A percentile compares a stretch with the other conserved stretches of the same genome.
phyloP scores from a whole-genome alignment of 805 yeast genomes.

The Pichia cabralensis region DNA sequence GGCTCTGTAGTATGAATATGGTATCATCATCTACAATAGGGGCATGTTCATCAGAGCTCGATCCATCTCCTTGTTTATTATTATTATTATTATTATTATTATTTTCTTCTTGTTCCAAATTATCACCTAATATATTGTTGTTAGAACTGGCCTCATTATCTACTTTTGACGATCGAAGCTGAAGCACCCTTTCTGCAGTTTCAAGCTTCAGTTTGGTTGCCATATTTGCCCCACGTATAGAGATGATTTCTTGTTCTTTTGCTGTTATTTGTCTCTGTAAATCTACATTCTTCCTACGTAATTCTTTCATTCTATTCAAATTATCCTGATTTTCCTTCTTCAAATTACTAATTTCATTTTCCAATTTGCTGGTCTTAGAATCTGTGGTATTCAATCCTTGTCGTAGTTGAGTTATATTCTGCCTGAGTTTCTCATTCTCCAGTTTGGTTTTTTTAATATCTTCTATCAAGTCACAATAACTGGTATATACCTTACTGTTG shows the following conservation, averaged over 20 bases:
- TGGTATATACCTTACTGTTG: constrained; percentile 18
- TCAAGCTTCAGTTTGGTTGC: constrained; percentile 7
- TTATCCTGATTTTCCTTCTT: constrained; percentile 2
- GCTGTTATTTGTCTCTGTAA: constrained; percentile 1
- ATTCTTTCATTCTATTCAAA: not conserved
- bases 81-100: no score
- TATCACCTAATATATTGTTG: not conserved
- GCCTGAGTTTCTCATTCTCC: not conserved
- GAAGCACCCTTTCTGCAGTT: constrained; percentile 2
- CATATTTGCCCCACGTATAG: constrained; percentile 1
- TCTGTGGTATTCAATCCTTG: not conserved
- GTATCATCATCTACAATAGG: no score
- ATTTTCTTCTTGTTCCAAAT: no score
- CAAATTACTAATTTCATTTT: constrained; percentile 1
- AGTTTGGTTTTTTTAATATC: constrained; percentile 4
- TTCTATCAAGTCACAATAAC: constrained; percentile 17
- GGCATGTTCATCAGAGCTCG: no score
- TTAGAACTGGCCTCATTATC: not conserved
- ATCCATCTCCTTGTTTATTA: no score
- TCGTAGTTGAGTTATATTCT: not conserved
- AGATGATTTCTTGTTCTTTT: constrained; percentile 5
- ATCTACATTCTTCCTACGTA: not conserved
- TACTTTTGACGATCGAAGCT: not conserved
- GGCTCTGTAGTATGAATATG: no score
- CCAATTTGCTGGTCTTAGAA: not conserved